These are phyloP conservation scores for Emmonsiellopsis sp. DNA, from an alignment of 2,329 filamentous ascomycete species.

Conservation along the genomic window DNA sequence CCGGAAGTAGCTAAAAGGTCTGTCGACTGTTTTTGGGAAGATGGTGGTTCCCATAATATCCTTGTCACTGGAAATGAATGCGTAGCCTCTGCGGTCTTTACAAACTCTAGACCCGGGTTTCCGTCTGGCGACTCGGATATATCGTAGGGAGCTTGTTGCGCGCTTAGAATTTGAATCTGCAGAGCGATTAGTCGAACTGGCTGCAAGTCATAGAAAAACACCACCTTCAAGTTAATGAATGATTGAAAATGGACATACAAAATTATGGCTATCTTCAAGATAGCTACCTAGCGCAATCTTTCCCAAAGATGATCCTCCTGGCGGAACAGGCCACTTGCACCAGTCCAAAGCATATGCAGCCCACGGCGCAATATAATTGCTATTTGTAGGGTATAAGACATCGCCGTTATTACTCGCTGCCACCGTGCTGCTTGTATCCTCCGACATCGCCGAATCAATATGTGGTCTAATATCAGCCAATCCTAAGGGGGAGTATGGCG, in stretches of 20 bases:
- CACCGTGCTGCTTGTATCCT: conserved; percentile 52
- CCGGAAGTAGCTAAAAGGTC: conserved; percentile 91
- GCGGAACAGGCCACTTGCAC: conserved; percentile 91
- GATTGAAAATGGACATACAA: conserved; percentile 49
- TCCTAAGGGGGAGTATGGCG: conserved; percentile 78
- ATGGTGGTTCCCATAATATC: conserved; percentile 91
- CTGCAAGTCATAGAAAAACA: background rate
- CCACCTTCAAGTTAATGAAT: background rate
- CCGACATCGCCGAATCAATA: conserved; percentile 70
- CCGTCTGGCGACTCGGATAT: conserved; percentile 55
- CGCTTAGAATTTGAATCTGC: conserved; percentile 94
- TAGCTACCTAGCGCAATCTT: conserved; percentile 96
- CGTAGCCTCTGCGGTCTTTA: conserved; percentile 88
- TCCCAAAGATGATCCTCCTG: conserved; percentile 59
- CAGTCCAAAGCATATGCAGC: conserved; percentile 95
- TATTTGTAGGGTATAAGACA: conserved; percentile 60
- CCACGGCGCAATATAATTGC: conserved; percentile 91
- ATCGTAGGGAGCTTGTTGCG: conserved; percentile 62
- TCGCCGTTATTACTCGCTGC: conserved; percentile 55
- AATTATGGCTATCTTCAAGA: conserved; percentile 95
- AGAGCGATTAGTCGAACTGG: conserved; percentile 2
- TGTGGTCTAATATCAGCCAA: conserved; percentile 85
- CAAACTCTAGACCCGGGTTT: conserved; percentile 75
- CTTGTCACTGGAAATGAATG: conserved; percentile 96
- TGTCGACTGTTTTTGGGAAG: conserved; percentile 87